These are phyloP conservation scores for Symbiodinium pilosum DNA, from an alignment of 73 alveolate species.

Conservation along the genomic window DNA sequence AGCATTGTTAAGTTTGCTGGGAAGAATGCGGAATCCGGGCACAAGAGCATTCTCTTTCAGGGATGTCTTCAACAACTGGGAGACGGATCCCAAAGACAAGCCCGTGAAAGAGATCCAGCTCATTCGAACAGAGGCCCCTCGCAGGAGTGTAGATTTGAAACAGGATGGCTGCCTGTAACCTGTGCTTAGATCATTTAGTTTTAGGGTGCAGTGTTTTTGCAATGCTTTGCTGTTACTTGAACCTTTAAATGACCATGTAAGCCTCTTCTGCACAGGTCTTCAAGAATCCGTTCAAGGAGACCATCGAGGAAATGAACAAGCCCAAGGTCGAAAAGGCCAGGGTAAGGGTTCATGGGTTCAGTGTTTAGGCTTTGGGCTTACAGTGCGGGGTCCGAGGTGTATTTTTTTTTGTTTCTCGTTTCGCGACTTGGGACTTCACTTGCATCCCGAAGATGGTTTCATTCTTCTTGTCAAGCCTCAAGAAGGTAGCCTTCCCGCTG, in stretches of 20 bases:
- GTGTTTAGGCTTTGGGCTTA: too few relatives aligned
- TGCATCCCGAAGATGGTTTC: too few relatives aligned
- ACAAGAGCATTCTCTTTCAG: too few relatives aligned
- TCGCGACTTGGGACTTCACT: neutral
- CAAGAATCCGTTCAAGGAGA: slow-evolving; percentile 87
- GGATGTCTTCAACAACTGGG: slow-evolving; percentile 93
- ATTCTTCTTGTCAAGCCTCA: too few relatives aligned
- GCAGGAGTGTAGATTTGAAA: neutral
- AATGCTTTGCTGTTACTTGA: neutral
- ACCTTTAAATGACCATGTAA: neutral
- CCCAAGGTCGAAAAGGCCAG: slow-evolving; percentile 86
- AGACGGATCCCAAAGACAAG: slow-evolving; percentile 46
- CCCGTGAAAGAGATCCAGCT: slow-evolving; percentile 88
- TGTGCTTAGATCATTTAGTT: neutral
- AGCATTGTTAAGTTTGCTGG: too few relatives aligned
- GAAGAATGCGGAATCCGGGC: too few relatives aligned
- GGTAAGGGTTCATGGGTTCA: too few relatives aligned
- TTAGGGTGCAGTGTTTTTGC: neutral
- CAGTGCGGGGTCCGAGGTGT: neutral
- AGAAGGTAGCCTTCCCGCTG: too few relatives aligned
- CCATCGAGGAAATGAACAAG: slow-evolving; percentile 52
- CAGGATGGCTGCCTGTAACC: neutral
- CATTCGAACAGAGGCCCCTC: slow-evolving; percentile 77
- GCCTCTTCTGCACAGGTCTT: slow-evolving; percentile 23
- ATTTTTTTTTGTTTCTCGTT: neutral